Evolutionary conservation across 495 filamentous ascomycete genomes (phyloP).

Genomic region (Letharia columbiana): DNA sequence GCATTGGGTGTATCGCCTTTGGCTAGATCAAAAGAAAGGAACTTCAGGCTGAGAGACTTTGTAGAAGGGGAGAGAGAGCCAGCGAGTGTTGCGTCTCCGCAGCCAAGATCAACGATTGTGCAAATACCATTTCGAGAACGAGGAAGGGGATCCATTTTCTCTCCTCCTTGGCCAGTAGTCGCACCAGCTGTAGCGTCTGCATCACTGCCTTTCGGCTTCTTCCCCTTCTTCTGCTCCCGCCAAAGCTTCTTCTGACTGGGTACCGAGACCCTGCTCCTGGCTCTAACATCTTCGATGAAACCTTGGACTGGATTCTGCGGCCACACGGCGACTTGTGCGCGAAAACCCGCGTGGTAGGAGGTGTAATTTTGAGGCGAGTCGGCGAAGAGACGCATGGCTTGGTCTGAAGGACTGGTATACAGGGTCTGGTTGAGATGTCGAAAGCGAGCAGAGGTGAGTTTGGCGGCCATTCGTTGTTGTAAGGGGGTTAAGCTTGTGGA

Average conservation of each 20-base stretch:
- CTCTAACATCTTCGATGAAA: slow-evolving; percentile 61
- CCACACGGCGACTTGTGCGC: slow-evolving; percentile 88
- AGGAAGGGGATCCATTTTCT: slow-evolving; percentile 34
- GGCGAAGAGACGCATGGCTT: slow-evolving; percentile 69
- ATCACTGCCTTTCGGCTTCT: slow-evolving; percentile 24
- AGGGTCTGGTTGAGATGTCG: slow-evolving; percentile 94
- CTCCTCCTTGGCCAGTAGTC: slow-evolving; percentile 19
- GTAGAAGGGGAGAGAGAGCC: slow-evolving; percentile 44
- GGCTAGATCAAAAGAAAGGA: slow-evolving; percentile 61
- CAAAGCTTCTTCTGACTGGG: slow-evolving; percentile 21
- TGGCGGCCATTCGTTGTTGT: slow-evolving; percentile 85
- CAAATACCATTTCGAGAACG: slow-evolving; percentile 50
- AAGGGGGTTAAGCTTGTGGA: slow-evolving; percentile 67
- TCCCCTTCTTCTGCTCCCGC: slow-evolving; percentile 26
- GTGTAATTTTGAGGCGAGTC: slow-evolving; percentile 80
- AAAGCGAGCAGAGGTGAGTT: slow-evolving; percentile 89
- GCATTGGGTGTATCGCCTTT: slow-evolving; percentile 38
- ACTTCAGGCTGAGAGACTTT: slow-evolving; percentile 55
- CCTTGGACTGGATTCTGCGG: slow-evolving; percentile 87
- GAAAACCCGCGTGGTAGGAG: slow-evolving; percentile 92
- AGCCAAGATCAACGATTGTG: slow-evolving; percentile 81
- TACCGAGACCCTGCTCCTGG: slow-evolving; percentile 39
- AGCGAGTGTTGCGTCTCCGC: slow-evolving; percentile 68
- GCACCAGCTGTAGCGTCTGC: slow-evolving; percentile 30
- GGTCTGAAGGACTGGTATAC: slow-evolving; percentile 78